These are phyloP conservation scores for Hyphopichia buzzinii DNA, from an alignment of 1,139 yeast species.

Conservation along the genomic window DNA sequence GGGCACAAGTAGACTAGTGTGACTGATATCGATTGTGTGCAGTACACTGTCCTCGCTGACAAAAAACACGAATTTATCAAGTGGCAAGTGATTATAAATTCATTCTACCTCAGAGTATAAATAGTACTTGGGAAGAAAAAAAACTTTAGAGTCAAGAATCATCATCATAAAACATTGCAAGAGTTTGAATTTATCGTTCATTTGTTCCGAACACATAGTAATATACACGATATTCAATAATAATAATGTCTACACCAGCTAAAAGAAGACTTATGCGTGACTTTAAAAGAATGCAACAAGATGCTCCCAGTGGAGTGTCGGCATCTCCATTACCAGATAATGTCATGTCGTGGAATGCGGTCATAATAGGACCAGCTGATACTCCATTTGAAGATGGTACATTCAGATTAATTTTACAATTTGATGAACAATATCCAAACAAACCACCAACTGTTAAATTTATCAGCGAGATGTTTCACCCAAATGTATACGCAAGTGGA, in stretches of 20 bases:
- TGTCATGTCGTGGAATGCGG: constrained; percentile 98
- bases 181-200: too few relatives aligned
- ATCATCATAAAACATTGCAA: too few relatives aligned
- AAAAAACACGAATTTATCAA: too few relatives aligned
- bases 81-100: too few relatives aligned
- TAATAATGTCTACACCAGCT: constrained; percentile 95
- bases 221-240: too few relatives aligned
- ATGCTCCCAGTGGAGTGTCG: constrained; percentile 96
- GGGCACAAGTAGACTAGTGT: too few relatives aligned
- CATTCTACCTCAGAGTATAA: too few relatives aligned
- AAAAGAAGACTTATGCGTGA: constrained; percentile 98
- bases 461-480: constrained; percentile 94
- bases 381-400: constrained; percentile 99
- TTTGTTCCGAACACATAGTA: too few relatives aligned
- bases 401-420: constrained; percentile 78
- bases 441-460: constrained; percentile 94
- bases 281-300: constrained; percentile 97
- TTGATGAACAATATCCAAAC: constrained; percentile 96
- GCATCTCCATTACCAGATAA: constrained; percentile 97
- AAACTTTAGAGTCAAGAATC: too few relatives aligned
- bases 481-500: constrained; percentile 93
- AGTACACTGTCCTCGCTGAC: too few relatives aligned
- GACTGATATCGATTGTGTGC: too few relatives aligned
- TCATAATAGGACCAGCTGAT: constrained; percentile 95
- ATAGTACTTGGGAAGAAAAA: too few relatives aligned